These are phyloP conservation scores for Hypholoma sublateritium DNA, from an alignment of 768 basidiomycete species.

Conservation along the genomic window DNA sequence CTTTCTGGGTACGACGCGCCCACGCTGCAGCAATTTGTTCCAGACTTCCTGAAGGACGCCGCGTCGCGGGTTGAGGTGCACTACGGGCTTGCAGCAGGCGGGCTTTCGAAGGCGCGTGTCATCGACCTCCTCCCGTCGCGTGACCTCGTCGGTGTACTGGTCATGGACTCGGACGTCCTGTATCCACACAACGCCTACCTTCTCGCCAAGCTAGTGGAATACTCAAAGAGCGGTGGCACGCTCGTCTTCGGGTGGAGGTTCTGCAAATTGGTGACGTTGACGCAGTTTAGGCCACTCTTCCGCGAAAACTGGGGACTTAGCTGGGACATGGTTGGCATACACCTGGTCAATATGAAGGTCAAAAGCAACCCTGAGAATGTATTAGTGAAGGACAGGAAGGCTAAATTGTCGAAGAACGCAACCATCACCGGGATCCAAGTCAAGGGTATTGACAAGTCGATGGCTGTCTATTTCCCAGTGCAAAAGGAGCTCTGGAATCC, in stretches of 20 bases:
- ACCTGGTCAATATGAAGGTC: slow-evolving; percentile 7
- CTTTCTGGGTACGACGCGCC: slow-evolving; percentile 20
- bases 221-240: slow-evolving; percentile 34
- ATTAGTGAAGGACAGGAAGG: slow-evolving; percentile 9
- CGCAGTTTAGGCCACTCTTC: slow-evolving; percentile 24
- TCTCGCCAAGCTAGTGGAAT: slow-evolving; percentile 29
- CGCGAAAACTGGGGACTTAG: slow-evolving; percentile 29
- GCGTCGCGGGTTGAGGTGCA: slow-evolving; percentile 18
- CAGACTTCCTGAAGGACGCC: slow-evolving; percentile 19
- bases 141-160: slow-evolving; percentile 33
- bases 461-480: slow-evolving; percentile 14
- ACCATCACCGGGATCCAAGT: slow-evolving; percentile 26
- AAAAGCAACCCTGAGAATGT: slow-evolving; percentile 13
- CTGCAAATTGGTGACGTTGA: slow-evolving; percentile 13
- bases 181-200: slow-evolving; percentile 22
- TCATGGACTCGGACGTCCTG: slow-evolving; percentile 32
- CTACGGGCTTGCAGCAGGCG: not conserved
- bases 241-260: slow-evolving; percentile 33
- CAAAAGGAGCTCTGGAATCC: slow-evolving; percentile 17
- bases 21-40: slow-evolving; percentile 8
- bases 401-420: slow-evolving; percentile 15
- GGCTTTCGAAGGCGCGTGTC: slow-evolving; percentile 22
- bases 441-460: slow-evolving; percentile 18
- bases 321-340: slow-evolving; percentile 27
- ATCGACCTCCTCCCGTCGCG: slow-evolving; percentile 27